A percentile compares a stretch with the other conserved stretches of the same genome.
These are phyloP conservation scores for Trichoderma gracile DNA, from an alignment of 2,329 filamentous ascomycete species.

Conservation along the genomic window DNA sequence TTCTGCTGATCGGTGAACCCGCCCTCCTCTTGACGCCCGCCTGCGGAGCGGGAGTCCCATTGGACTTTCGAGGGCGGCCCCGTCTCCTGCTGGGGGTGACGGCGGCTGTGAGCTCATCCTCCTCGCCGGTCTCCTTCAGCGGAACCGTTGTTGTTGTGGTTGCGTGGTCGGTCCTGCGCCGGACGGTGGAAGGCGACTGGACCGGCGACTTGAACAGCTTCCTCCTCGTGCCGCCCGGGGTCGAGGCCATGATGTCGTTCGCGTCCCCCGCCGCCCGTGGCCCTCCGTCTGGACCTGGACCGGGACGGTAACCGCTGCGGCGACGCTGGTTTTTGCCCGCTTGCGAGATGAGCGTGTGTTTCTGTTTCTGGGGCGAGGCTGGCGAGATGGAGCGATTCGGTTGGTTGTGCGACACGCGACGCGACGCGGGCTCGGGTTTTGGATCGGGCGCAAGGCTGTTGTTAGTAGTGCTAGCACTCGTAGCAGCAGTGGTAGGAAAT, in stretches of 20 bases:
- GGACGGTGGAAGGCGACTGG: slow-evolving; percentile 39
- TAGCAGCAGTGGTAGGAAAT: slow-evolving; percentile 26
- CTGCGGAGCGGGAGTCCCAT: slow-evolving; percentile 53
- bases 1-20: slow-evolving; percentile 46
- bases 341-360: slow-evolving; percentile 59
- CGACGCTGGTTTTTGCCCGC: slow-evolving; percentile 52
- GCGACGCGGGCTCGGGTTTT: slow-evolving; percentile 36
- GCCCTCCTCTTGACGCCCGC: slow-evolving; percentile 49
- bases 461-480: too few relatives aligned
- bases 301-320: slow-evolving; percentile 53
- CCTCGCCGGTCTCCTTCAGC: slow-evolving; percentile 45
- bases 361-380: slow-evolving; percentile 56
- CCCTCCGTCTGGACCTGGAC: slow-evolving; percentile 39
- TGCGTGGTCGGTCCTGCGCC: slow-evolving; percentile 42
- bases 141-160: slow-evolving; percentile 53
- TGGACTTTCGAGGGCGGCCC: slow-evolving; percentile 51
- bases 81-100: slow-evolving; percentile 45
- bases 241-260: slow-evolving; percentile 25
- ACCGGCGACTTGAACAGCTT: slow-evolving; percentile 49
- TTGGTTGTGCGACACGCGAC: slow-evolving; percentile 49
- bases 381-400: slow-evolving; percentile 39
- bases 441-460: slow-evolving; percentile 35
- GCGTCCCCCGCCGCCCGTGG: background rate
- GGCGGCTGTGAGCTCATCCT: slow-evolving; percentile 40
- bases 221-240: slow-evolving; percentile 41